Conservation (phyloP, 495 filamentous ascomycete species). For the Podospora conica region DNA sequence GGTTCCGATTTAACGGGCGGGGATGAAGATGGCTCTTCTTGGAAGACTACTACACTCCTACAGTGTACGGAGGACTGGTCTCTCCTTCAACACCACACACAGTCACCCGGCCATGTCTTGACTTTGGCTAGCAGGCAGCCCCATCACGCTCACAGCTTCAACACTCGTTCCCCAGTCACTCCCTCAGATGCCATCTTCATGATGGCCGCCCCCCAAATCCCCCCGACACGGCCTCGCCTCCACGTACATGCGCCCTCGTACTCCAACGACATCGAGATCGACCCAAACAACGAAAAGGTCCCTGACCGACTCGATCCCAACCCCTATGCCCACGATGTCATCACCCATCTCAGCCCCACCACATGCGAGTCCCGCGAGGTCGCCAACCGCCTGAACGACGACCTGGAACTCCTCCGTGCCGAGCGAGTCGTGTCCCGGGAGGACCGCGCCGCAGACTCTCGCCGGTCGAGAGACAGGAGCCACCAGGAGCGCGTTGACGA, state of each 20-base stretch:
- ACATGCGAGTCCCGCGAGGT: constrained; percentile 47
- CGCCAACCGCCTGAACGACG: constrained; percentile 70
- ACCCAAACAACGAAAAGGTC: constrained; percentile 9
- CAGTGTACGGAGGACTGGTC: not conserved
- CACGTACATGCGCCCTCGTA: constrained; percentile 26
- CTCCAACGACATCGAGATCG: constrained; percentile 8
- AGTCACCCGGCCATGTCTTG: not conserved
- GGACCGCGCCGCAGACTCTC: constrained; percentile 31
- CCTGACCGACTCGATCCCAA: constrained; percentile 15
- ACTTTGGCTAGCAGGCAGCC: not conserved
- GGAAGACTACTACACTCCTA: not conserved
- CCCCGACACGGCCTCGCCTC: constrained; percentile 13
- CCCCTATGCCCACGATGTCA: constrained; percentile 16
- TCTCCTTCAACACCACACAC: not conserved
- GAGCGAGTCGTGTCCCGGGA: constrained; percentile 65
- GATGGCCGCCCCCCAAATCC: not conserved
- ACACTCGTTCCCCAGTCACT: not conserved
- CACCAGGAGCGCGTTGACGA: constrained; percentile 57
- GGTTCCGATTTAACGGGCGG: not conserved
- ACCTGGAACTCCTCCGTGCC: constrained; percentile 73
- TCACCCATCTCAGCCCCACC: constrained; percentile 5
- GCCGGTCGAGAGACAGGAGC: constrained; percentile 31
- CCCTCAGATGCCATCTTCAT: not conserved
- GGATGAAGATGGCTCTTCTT: not conserved
- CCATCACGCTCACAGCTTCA: not conserved